These are phyloP conservation scores for Pichia sp. DNA, from an alignment of 1,139 yeast species.

Conservation along the genomic window DNA sequence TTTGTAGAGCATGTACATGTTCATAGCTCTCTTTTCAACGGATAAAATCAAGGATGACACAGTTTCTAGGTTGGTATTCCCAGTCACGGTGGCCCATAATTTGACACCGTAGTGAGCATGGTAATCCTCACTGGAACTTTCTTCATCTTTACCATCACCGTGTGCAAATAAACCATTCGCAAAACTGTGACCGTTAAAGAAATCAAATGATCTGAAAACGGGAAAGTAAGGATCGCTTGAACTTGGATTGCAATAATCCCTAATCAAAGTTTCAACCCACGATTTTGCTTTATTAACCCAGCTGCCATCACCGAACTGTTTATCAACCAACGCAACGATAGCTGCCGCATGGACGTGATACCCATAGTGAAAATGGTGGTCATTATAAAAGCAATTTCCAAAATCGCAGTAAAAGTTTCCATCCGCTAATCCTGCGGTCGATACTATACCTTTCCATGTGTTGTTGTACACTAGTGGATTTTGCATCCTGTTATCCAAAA, in stretches of 20 bases:
- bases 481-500: slow-evolving; percentile 49
- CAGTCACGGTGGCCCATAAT: slow-evolving; percentile 58
- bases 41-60: slow-evolving; percentile 60
- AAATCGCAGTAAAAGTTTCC: slow-evolving; percentile 50
- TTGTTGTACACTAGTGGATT: slow-evolving; percentile 60
- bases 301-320: slow-evolving; percentile 33
- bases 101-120: slow-evolving; percentile 67
- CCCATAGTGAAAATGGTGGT: slow-evolving; percentile 79
- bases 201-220: slow-evolving; percentile 69
- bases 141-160: slow-evolving; percentile 78
- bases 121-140: slow-evolving; percentile 70
- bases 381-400: slow-evolving; percentile 73
- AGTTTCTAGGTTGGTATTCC: slow-evolving; percentile 43
- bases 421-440: slow-evolving; percentile 51
- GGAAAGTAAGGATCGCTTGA: slow-evolving; percentile 55
- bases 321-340: slow-evolving; percentile 50
- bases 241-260: slow-evolving; percentile 68
- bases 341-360: slow-evolving; percentile 74
- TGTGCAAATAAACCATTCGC: slow-evolving; percentile 69
- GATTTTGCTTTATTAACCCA: slow-evolving; percentile 47
- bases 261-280: slow-evolving; percentile 53
- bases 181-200: slow-evolving; percentile 78
- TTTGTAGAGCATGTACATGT: slow-evolving; percentile 51
- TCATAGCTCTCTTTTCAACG: slow-evolving; percentile 50
- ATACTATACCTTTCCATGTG: slow-evolving; percentile 68